Conservation (phyloP, 2,329 filamentous ascomycete genomes). For the Madurella mycetomatis region DNA sequence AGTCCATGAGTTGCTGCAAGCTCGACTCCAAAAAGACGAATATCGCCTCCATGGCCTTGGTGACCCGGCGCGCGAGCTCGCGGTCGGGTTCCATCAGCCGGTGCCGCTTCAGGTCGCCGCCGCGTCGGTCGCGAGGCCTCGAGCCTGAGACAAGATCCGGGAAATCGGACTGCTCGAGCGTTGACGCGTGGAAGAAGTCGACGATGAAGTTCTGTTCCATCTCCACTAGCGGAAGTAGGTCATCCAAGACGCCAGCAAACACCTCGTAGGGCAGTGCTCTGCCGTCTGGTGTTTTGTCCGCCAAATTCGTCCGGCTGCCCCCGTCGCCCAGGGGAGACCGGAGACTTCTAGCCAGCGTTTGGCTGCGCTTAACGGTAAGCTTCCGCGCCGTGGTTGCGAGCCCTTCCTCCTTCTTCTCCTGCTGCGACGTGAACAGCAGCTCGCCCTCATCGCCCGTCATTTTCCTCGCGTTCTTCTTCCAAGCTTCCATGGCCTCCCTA, state of each 20-base stretch:
- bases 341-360: conserved; percentile 73
- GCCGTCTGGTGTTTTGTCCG: conserved; percentile 56
- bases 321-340: conserved; percentile 63
- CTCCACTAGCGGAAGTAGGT: conserved; percentile 75
- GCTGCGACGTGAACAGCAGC: conserved; percentile 77
- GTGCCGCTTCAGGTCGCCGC: conserved; percentile 67
- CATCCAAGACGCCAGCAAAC: conserved; percentile 74
- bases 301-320: conserved; percentile 41
- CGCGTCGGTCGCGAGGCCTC: conserved; percentile 62
- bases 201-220: conserved; percentile 96
- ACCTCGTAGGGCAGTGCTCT: conserved; percentile 73
- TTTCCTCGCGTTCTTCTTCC: conserved; percentile 76
- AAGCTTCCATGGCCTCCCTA: conserved; percentile 67
- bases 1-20: conserved; percentile 74
- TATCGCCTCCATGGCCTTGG: conserved; percentile 83
- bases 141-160: conserved; percentile 67
- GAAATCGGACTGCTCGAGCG: conserved; percentile 76
- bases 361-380: conserved; percentile 88
- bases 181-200: conserved; percentile 96
- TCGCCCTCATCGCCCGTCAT: conserved; percentile 72
- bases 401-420: conserved; percentile 77
- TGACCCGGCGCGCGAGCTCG: conserved; percentile 75
- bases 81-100: conserved; percentile 86
- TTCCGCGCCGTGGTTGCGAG: conserved; percentile 76
- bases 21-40: conserved; percentile 79